Percentiles rank a stretch among this genome's conserved stretches.
Conservation (phyloP, 129 eudicot genomes). For the Centella asiatica region DNA sequence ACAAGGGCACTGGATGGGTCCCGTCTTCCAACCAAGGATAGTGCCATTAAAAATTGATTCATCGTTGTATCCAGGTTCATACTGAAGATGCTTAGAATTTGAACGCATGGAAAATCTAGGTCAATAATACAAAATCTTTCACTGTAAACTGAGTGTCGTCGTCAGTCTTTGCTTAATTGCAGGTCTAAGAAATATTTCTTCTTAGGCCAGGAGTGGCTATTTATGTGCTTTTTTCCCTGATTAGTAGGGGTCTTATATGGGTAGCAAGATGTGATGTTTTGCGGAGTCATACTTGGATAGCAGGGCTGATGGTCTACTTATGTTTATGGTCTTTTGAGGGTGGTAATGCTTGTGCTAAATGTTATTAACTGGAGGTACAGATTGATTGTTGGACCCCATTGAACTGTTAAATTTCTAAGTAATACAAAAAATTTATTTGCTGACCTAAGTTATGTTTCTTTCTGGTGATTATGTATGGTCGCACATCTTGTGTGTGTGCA, state of each 20-base stretch:
- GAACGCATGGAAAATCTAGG: not conserved
- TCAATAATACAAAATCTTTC: slow-evolving; percentile 4
- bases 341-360: not conserved
- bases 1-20: not conserved
- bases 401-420: not conserved
- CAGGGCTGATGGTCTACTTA: not conserved
- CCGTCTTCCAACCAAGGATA: not conserved
- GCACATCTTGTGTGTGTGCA: not conserved
- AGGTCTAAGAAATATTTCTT: slow-evolving; percentile 1
- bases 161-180: not conserved
- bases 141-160: not conserved
- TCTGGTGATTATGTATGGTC: not conserved
- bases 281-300: not conserved
- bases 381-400: not conserved
- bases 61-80: not conserved
- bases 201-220: slow-evolving; percentile 1
- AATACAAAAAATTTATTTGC: not conserved
- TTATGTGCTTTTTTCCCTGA: not conserved
- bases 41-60: not conserved
- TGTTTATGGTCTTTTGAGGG: not conserved
- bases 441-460: not conserved
- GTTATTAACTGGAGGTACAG: slow-evolving; percentile 2
- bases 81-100: not conserved
- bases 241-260: not conserved
- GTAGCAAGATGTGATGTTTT: too few species aligned